Percentiles rank a stretch among this genome's conserved stretches.
phyloP scores from a whole-genome alignment of 2,329 filamentous ascomycete species.

The Amauroascus verrucosus region DNA sequence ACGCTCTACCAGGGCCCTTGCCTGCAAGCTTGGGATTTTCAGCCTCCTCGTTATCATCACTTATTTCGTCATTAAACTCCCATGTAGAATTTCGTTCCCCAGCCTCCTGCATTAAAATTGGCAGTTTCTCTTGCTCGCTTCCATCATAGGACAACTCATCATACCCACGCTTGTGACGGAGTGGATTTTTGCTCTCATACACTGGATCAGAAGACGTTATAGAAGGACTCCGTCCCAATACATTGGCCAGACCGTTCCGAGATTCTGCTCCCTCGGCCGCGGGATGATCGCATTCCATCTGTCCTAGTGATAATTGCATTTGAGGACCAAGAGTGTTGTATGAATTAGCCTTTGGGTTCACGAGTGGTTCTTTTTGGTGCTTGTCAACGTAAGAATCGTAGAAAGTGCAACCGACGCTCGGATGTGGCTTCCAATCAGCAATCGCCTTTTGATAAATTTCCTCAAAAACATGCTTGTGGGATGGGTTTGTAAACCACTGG shows the following conservation, averaged over 20 bases:
- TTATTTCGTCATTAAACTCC: neutral
- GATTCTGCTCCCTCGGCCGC: neutral
- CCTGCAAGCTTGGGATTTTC: neutral
- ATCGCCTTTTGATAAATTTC: constrained; percentile 42
- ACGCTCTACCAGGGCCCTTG: neutral
- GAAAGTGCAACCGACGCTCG: neutral
- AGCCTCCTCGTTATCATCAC: neutral
- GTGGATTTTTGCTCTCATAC: neutral
- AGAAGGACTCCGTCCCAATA: neutral
- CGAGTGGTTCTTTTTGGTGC: neutral
- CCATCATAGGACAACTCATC: neutral
- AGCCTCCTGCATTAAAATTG: neutral
- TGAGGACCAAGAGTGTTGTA: neutral
- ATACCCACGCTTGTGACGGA: no score
- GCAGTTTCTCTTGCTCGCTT: neutral
- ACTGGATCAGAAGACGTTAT: neutral
- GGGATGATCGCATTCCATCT: neutral
- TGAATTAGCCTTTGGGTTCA: neutral
- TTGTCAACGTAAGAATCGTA: neutral
- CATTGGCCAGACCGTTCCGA: neutral
- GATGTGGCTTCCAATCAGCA: constrained; percentile 42
- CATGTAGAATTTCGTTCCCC: neutral
- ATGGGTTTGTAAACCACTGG: constrained; percentile 47
- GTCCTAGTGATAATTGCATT: neutral
- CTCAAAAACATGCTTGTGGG: constrained; percentile 40